phyloP scores from a whole-genome alignment of 495 filamentous ascomycete species.

The Penicillium tannophilum region DNA sequence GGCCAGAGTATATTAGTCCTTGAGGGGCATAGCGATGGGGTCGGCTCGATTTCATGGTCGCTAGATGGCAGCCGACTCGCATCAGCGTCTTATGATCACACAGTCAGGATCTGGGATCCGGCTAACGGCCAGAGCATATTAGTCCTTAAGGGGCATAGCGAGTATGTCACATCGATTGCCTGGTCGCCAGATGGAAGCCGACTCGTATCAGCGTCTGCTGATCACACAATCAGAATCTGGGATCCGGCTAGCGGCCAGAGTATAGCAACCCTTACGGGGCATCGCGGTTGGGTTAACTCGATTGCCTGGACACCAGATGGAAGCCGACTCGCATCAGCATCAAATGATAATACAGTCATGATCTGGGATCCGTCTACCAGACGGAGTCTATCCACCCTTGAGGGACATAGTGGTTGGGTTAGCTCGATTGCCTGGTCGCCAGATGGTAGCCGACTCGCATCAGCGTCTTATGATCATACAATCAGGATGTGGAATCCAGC shows the following conservation, averaged over 20 bases:
- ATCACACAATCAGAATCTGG: background rate
- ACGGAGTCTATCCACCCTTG: conserved; percentile 6
- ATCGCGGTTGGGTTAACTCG: background rate
- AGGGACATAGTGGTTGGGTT: background rate
- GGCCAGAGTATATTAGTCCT: conserved; percentile 2
- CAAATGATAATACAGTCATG: conserved; percentile 10
- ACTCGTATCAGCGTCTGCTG: background rate
- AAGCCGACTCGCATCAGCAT: conserved; percentile 18
- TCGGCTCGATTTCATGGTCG: conserved; percentile 6
- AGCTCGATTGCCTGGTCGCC: conserved; percentile 5
- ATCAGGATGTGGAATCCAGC: conserved; percentile 4
- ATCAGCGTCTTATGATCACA: conserved; percentile 13
- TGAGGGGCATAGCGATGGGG: background rate
- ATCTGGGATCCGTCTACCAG: conserved; percentile 16
- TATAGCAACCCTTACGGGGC: background rate
- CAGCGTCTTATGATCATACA: background rate
- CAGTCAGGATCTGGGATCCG: conserved; percentile 13
- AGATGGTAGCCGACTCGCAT: conserved; percentile 10
- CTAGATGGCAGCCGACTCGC: conserved; percentile 13
- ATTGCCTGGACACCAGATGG: conserved; percentile 15
- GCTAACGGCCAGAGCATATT: conserved; percentile 7
- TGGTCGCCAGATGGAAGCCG: background rate
- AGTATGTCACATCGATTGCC: conserved; percentile 7
- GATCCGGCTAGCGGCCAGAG: background rate
- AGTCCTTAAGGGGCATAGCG: conserved; percentile 10